Conservation (phyloP, 768 basidiomycete genomes). For the Kwoniella dendrophila region DNA sequence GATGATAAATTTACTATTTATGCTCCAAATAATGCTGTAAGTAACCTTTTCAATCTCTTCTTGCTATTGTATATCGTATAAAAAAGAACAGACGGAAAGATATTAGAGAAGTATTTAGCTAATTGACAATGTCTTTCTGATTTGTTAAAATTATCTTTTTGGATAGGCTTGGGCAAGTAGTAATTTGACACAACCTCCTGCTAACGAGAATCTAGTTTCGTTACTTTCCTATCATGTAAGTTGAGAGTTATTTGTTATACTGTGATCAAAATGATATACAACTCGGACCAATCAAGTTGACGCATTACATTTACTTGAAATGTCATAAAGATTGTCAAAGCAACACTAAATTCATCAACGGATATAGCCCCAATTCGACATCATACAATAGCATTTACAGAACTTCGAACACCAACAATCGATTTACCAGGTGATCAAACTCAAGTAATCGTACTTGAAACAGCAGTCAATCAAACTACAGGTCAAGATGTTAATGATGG, state of each 20-base stretch:
- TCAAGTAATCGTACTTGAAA: slow-evolving; percentile 40
- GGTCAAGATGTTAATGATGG: slow-evolving; percentile 4
- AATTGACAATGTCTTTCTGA: not conserved
- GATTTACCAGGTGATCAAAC: slow-evolving; percentile 33
- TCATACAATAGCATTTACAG: slow-evolving; percentile 42
- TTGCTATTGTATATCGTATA: too few species aligned
- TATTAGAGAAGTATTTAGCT: too few species aligned
- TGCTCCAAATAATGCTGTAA: slow-evolving; percentile 32
- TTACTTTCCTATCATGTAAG: slow-evolving; percentile 37
- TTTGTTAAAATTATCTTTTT: not conserved
- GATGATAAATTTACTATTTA: slow-evolving; percentile 30
- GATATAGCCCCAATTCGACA: slow-evolving; percentile 31
- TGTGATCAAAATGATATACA: too few species aligned
- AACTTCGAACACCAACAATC: slow-evolving; percentile 18
- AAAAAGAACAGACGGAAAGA: too few species aligned
- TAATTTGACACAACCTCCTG: slow-evolving; percentile 10
- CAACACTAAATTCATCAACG: slow-evolving; percentile 30
- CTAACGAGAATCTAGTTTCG: slow-evolving; percentile 21
- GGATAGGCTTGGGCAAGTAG: slow-evolving; percentile 22
- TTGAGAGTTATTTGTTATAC: too few species aligned
- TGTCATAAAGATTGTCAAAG: slow-evolving; percentile 30
- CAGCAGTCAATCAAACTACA: slow-evolving; percentile 18
- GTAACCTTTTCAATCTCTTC: not conserved
- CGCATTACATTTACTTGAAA: not conserved
- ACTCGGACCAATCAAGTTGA: not conserved